Evolutionary conservation across 1,284 basidiomycete species (phyloP).

Genomic region (Puccinia polysora): DNA sequence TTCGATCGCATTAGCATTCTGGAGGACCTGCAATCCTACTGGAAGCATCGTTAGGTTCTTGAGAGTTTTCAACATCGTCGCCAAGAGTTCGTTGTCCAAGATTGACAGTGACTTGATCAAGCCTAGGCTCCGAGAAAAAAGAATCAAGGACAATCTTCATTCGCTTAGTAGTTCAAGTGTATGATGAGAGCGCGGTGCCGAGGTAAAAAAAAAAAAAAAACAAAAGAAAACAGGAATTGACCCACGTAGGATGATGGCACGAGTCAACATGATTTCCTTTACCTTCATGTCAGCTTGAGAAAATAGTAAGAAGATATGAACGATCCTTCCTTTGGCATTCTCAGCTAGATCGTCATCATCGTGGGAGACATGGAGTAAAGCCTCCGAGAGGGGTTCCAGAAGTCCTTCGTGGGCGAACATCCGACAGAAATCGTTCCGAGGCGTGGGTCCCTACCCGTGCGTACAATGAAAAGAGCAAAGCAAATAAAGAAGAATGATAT

Average conservation of each 20-base stretch:
- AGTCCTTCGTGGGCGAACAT: conserved; percentile 96
- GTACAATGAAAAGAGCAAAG: background rate
- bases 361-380: conserved; percentile 78
- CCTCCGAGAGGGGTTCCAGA: conserved; percentile 83
- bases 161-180: background rate
- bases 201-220: background rate
- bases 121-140: conserved; percentile 58
- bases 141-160: background rate
- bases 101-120: conserved; percentile 74
- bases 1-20: conserved; percentile 92
- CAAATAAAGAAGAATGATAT: background rate
- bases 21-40: conserved; percentile 79
- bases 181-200: background rate
- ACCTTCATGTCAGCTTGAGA: conserved; percentile 90
- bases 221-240: conserved; percentile 45
- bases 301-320: conserved; percentile 84
- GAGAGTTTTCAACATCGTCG: conserved; percentile 85
- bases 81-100: conserved; percentile 75
- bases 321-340: conserved; percentile 77
- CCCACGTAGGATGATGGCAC: conserved; percentile 82
- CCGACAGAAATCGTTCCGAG: conserved; percentile 94
- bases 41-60: conserved; percentile 93
- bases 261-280: conserved; percentile 78
- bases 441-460: conserved; percentile 86
- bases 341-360: conserved; percentile 61